These are phyloP conservation scores for Pochonia chlamydosporia DNA, from an alignment of 2,329 filamentous ascomycete species.

Conservation along the genomic window DNA sequence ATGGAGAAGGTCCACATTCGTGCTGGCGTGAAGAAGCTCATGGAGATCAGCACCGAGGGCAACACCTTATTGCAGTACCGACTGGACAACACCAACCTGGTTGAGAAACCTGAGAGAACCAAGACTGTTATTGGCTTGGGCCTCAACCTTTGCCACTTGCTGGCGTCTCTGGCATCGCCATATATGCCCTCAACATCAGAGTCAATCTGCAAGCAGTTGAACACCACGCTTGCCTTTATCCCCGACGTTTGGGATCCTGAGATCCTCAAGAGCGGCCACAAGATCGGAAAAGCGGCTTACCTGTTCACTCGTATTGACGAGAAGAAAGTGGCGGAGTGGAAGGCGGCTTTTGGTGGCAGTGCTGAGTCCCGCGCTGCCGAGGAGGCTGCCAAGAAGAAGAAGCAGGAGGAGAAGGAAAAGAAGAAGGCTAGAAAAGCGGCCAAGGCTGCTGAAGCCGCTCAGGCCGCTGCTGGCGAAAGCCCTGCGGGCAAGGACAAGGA, in stretches of 20 bases:
- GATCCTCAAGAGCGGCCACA: conserved; percentile 65
- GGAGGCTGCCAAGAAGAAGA: conserved; percentile 43
- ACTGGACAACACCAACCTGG: conserved; percentile 49
- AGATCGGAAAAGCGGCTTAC: conserved; percentile 72
- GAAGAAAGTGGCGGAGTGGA: conserved; percentile 80
- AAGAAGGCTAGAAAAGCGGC: conserved; percentile 30
- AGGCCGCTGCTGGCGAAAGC: conserved; percentile 7
- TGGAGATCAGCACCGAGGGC: conserved; percentile 58
- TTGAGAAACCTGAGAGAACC: conserved; percentile 48
- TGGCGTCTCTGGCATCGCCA: conserved; percentile 72
- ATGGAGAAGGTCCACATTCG: conserved; percentile 69
- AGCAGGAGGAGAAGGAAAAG: conserved; percentile 43
- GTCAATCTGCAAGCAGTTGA: conserved; percentile 73
- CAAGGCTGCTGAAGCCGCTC: conserved; percentile 27
- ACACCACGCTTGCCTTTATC: conserved; percentile 35
- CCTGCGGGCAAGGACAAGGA: conserved; percentile 1
- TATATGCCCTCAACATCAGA: conserved; percentile 79
- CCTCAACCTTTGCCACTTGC: conserved; percentile 75
- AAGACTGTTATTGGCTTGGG: conserved; percentile 66
- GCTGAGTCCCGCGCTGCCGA: conserved; percentile 41
- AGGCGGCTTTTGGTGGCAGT: conserved; percentile 63
- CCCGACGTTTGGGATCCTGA: conserved; percentile 61
- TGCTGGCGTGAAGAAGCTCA: conserved; percentile 56
- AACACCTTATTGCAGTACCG: conserved; percentile 48
- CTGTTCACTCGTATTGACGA: conserved; percentile 79